A percentile compares a stretch with the other conserved stretches of the same genome.
Evolutionary conservation across 176 grass and related monocot genomes (phyloP).

Genomic region (Aechmea fasciata): DNA sequence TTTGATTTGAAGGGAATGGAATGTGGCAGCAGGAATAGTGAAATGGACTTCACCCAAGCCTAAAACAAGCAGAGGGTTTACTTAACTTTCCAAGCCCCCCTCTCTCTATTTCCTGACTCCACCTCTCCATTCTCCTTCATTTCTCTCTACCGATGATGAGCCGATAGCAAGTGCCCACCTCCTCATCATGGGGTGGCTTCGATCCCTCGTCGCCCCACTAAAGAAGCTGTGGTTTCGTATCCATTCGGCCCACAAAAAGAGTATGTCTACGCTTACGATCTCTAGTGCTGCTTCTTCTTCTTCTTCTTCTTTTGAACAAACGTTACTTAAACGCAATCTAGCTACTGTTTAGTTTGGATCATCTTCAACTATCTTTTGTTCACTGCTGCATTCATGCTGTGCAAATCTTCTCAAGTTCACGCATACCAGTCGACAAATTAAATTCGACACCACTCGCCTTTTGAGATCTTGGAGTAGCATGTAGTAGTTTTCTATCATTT

Average conservation of each 20-base stretch:
- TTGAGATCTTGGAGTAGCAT: too few species aligned
- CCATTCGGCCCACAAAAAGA: conserved; percentile 73
- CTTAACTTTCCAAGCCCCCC: conserved; percentile 1
- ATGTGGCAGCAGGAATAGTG: conserved; percentile 43
- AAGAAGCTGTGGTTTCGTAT: conserved; percentile 85
- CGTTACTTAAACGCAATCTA: neutral
- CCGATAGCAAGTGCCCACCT: neutral
- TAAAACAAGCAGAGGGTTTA: conserved; percentile 27
- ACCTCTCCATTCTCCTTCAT: conserved; percentile 13
- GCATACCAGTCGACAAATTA: too few species aligned
- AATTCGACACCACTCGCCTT: too few species aligned
- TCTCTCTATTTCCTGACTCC: conserved; percentile 7
- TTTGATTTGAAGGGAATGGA: conserved; percentile 31
- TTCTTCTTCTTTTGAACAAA: neutral
- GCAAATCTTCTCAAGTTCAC: too few species aligned
- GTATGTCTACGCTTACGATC: conserved; percentile 22
- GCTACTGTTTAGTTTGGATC: neutral
- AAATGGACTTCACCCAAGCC: conserved; percentile 47
- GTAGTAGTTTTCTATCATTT: too few species aligned
- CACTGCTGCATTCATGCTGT: too few species aligned
- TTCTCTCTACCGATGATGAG: conserved; percentile 16
- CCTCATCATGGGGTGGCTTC: conserved; percentile 63
- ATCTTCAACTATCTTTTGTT: too few species aligned
- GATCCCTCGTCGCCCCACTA: conserved; percentile 57
- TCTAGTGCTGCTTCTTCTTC: neutral